phyloP scores from a whole-genome alignment of 2,329 filamentous ascomycete species.

The Penicillium brasilianum region DNA sequence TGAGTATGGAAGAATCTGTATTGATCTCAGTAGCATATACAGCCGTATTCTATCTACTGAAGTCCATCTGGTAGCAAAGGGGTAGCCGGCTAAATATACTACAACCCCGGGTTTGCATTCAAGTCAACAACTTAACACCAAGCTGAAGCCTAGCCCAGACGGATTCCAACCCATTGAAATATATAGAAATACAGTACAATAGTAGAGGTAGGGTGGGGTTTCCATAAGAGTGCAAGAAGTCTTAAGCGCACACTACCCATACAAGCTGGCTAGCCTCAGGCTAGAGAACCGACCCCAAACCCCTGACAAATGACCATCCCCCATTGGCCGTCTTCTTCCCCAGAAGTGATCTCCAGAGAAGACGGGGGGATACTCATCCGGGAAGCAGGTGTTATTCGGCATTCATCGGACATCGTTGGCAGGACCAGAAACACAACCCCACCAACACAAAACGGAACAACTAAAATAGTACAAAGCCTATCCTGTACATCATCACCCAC shows the following conservation, averaged over 20 bases:
- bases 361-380: not conserved
- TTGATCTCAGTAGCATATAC: not conserved
- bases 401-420: not conserved
- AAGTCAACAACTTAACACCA: not conserved
- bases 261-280: not conserved
- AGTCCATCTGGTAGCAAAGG: not conserved
- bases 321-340: not conserved
- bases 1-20: not conserved
- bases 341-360: not conserved
- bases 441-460: too few relatives aligned
- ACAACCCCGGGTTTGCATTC: not conserved
- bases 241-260: not conserved
- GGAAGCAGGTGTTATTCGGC: not conserved
- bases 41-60: not conserved
- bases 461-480: too few relatives aligned
- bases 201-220: not conserved
- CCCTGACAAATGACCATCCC: not conserved
- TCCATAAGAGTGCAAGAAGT: not conserved
- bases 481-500: not conserved
- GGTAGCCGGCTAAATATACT: too few relatives aligned
- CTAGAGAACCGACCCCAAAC: not conserved
- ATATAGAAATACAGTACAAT: constrained; percentile 1
- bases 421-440: not conserved
- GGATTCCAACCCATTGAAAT: too few relatives aligned
- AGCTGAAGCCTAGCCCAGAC: too few relatives aligned